Evolutionary conservation across 371 early-diverging fungal species (phyloP).

Genomic region (Rhizopus arrhizus): DNA sequence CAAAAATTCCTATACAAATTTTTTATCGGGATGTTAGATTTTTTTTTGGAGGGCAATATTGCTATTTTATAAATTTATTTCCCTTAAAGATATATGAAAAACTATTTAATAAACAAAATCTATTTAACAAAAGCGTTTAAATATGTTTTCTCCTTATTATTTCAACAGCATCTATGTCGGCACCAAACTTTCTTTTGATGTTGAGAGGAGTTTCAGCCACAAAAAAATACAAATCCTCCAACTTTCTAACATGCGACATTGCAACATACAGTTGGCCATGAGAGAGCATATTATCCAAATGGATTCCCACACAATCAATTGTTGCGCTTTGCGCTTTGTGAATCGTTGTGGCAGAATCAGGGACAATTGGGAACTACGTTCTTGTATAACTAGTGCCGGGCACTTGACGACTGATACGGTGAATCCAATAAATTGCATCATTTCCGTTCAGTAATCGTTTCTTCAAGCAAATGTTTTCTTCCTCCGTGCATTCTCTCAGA

Average conservation of each 20-base stretch:
- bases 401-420: conserved; percentile 6
- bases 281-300: not conserved
- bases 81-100: too few species aligned
- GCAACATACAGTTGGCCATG: conserved; percentile 24
- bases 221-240: conserved; percentile 3
- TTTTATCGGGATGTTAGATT: too few species aligned
- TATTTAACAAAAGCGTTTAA: too few species aligned
- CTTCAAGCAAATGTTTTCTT: conserved; percentile 11
- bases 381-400: not conserved
- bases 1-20: too few species aligned
- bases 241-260: not conserved
- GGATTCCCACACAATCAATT: not conserved
- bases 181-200: conserved; percentile 1
- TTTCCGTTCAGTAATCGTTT: not conserved
- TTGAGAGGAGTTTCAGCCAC: not conserved
- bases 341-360: not conserved
- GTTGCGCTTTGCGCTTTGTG: conserved; percentile 6
- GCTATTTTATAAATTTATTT: too few species aligned
- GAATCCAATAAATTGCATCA: conserved; percentile 5
- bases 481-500: not conserved
- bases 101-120: too few species aligned
- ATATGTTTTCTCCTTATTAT: too few species aligned
- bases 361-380: not conserved
- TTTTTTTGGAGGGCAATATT: too few species aligned
- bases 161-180: not conserved